These are phyloP conservation scores for Fusarium sp. DNA, from an alignment of 2,329 filamentous ascomycete genomes.

Conservation along the genomic window DNA sequence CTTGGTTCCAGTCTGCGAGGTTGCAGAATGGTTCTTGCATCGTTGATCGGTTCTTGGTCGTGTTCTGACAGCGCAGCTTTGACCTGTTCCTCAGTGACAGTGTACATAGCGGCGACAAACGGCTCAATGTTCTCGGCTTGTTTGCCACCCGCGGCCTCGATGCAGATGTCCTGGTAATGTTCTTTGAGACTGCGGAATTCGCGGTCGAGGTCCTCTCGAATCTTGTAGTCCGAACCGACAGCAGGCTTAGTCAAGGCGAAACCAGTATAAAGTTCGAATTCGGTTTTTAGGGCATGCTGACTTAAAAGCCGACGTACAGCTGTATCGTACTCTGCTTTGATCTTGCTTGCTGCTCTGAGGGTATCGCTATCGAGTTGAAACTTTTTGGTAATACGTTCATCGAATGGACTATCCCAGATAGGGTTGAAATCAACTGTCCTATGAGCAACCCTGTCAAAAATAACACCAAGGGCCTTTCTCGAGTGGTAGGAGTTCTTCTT, in stretches of 20 bases:
- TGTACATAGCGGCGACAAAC: constrained; percentile 90
- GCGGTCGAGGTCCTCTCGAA: constrained; percentile 83
- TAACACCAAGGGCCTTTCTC: constrained; percentile 76
- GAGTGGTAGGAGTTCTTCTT: constrained; percentile 75
- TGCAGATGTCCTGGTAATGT: constrained; percentile 75
- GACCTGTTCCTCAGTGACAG: constrained; percentile 79
- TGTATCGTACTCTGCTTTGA: constrained; percentile 84
- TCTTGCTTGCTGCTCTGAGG: constrained; percentile 68
- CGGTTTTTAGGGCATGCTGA: constrained; percentile 83
- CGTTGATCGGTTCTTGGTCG: constrained; percentile 46
- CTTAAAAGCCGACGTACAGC: constrained; percentile 83
- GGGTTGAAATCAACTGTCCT: constrained; percentile 75
- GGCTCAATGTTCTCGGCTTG: constrained; percentile 71
- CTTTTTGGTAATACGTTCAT: constrained; percentile 75
- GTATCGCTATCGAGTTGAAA: constrained; percentile 67
- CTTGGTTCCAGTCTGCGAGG: constrained; percentile 49
- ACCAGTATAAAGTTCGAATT: constrained; percentile 92
- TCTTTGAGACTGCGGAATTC: constrained; percentile 75
- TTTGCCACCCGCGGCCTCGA: constrained; percentile 70
- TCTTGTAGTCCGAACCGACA: constrained; percentile 82
- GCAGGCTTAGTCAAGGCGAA: constrained; percentile 83
- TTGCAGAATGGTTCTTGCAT: constrained; percentile 48
- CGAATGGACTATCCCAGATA: constrained; percentile 78
- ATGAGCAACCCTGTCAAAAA: constrained; percentile 79
- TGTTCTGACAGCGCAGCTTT: constrained; percentile 66